Conservation (phyloP, 139 green algal genomes). For the Zygnema cylindricum region DNA sequence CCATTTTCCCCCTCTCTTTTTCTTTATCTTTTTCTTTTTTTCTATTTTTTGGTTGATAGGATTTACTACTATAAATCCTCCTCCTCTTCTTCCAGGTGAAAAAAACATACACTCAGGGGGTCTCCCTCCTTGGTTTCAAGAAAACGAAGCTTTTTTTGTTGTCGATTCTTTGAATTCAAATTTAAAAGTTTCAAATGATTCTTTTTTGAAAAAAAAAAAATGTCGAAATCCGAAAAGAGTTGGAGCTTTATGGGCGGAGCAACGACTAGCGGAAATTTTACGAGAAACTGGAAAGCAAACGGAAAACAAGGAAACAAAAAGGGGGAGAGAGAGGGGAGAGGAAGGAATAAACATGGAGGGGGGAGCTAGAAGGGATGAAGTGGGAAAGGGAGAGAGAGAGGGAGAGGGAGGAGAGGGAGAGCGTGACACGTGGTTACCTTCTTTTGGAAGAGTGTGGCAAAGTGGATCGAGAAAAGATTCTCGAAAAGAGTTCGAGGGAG, state of each 20-base stretch:
- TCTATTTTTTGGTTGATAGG: not conserved
- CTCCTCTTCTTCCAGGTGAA: conserved; percentile 23
- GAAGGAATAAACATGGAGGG: not conserved
- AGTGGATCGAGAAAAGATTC: conserved; percentile 26
- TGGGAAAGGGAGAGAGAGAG: not conserved
- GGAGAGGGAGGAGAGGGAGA: not conserved
- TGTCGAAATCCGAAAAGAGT: conserved; percentile 45
- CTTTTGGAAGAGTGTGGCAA: conserved; percentile 39
- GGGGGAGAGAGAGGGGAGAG: not conserved
- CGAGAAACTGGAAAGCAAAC: not conserved
- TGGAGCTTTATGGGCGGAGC: conserved; percentile 37
- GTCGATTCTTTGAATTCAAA: not conserved
- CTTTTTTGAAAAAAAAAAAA: conserved; percentile 11
- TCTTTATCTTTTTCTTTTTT: not conserved
- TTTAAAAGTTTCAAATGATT: not conserved
- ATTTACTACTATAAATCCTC: not conserved
- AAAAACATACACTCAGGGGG: conserved; percentile 34
- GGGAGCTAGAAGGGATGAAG: not conserved
- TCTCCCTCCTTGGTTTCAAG: conserved; percentile 16
- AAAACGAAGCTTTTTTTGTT: not conserved
- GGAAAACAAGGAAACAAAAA: too few relatives aligned
- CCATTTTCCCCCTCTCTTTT: not conserved
- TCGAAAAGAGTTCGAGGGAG: conserved; percentile 26
- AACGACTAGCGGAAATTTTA: conserved; percentile 15
- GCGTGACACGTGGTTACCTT: conserved; percentile 17